Evolutionary conservation across 257 asterid genomes (phyloP), one percentile per base, ranked within the genome.

Genomic region (Craterostigma plantagineum): DNA sequence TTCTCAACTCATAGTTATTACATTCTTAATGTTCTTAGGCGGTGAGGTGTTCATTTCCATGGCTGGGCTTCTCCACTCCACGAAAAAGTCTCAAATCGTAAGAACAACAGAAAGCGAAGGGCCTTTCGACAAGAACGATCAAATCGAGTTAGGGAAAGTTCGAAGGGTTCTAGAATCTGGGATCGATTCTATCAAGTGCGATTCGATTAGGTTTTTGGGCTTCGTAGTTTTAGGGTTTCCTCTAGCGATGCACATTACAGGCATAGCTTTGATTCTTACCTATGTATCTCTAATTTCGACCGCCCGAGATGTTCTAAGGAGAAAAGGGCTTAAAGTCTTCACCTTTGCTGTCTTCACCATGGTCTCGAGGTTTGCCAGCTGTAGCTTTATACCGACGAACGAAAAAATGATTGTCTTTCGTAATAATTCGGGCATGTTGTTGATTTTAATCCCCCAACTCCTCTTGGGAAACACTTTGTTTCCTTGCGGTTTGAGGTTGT

Each of bases 361-460:
- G 0, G 83, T 79, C 42, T 83, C 93, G 0, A 63, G 81, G 1
- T 76, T 83, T 48, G 49, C 81, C 0, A 69, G 45, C 54, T 73
- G 91, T 16, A 91, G 91, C 1, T 79, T 69, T 10, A 34, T 71
- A 0, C 93, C 95, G 0, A 76, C 87, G 0, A 83, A 83, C 14
- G 91, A 79, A 45, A 76, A 69, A 58, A 79, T 83, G 93, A 38
- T 73, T 2, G 77, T 73, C n/a, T 83, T 76, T 14, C 52, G 66
- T 9, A 54, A 60, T 35, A 69, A 83, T 16, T 71, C 93, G 0
- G 79, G 91, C 1, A 72, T 83, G 0, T 63, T 79, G 0, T 16
- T 50, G 63, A 73, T 83, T 38, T 50, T 82, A 5, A 60, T 72
- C 43, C 91, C 91, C 0, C 94, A 68, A 39, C 18, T 72, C 7